Evolutionary conservation across 768 basidiomycete species (phyloP).

Genomic region (Amanita inopinata): DNA sequence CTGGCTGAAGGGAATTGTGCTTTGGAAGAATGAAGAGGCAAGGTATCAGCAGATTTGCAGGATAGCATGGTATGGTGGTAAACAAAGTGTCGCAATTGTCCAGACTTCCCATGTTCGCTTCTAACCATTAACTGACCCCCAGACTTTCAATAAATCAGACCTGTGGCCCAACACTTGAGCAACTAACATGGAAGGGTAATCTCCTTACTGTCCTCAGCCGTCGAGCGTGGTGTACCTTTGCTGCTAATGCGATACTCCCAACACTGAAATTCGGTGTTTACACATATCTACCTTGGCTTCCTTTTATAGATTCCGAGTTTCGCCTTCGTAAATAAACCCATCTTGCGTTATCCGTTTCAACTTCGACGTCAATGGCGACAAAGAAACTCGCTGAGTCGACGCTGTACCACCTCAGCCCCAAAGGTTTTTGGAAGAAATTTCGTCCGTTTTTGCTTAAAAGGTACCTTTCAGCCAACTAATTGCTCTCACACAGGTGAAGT

Average conservation of each 20-base stretch:
- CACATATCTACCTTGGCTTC: neutral
- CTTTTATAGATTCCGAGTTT: conserved; percentile 1
- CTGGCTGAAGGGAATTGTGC: too few species aligned
- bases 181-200: too few species aligned
- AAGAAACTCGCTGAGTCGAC: conserved; percentile 83
- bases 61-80: too few species aligned
- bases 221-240: neutral
- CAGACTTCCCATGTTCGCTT: too few species aligned
- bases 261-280: too few species aligned
- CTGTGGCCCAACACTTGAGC: too few species aligned
- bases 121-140: too few species aligned
- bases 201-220: too few species aligned
- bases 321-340: neutral
- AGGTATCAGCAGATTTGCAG: too few species aligned
- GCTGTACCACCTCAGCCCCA: conserved; percentile 79
- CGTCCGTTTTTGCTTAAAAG: conserved; percentile 38
- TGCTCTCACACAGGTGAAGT: conserved; percentile 54
- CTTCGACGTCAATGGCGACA: conserved; percentile 44
- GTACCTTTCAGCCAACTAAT: neutral
- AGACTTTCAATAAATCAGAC: too few species aligned
- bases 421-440: conserved; percentile 97
- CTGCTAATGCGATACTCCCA: neutral
- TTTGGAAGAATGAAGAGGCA: too few species aligned
- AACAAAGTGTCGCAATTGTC: too few species aligned
- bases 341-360: neutral